phyloP scores from a whole-genome alignment of 2,329 filamentous ascomycete species.

The Didymella pinodella region DNA sequence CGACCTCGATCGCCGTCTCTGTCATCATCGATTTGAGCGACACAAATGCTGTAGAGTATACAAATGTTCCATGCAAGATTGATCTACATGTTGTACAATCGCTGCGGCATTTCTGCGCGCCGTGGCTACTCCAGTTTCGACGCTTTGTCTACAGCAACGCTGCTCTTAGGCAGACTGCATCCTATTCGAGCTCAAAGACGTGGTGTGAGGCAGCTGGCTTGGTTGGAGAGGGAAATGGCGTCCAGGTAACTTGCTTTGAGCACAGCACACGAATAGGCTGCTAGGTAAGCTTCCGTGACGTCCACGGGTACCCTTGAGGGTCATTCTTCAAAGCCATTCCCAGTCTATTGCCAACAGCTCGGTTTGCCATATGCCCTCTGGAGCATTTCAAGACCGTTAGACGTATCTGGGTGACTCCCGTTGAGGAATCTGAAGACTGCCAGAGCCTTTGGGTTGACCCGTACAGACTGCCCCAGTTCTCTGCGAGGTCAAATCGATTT shows the following conservation, averaged over 20 bases:
- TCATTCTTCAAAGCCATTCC: not conserved
- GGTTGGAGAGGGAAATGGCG: not conserved
- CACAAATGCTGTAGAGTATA: not conserved
- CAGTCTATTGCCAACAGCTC: not conserved
- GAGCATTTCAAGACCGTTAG: not conserved
- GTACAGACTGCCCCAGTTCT: not conserved
- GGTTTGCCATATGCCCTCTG: not conserved
- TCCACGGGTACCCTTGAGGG: no score
- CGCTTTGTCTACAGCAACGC: not conserved
- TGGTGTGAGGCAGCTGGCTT: not conserved
- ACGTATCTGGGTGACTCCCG: not conserved
- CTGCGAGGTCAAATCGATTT: not conserved
- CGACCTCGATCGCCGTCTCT: not conserved
- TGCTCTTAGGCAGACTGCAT: not conserved
- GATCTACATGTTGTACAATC: not conserved
- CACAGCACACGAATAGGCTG: not conserved
- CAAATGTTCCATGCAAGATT: not conserved
- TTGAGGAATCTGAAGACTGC: not conserved
- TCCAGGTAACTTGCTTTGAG: not conserved
- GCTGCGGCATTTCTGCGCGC: not conserved
- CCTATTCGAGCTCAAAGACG: not conserved
- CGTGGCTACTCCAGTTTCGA: not conserved
- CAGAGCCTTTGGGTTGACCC: not conserved
- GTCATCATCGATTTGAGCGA: not conserved
- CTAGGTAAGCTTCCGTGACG: no score